These are phyloP conservation scores for Aspergillus fischeri DNA, from an alignment of 2,329 filamentous ascomycete genomes.

Conservation along the genomic window DNA sequence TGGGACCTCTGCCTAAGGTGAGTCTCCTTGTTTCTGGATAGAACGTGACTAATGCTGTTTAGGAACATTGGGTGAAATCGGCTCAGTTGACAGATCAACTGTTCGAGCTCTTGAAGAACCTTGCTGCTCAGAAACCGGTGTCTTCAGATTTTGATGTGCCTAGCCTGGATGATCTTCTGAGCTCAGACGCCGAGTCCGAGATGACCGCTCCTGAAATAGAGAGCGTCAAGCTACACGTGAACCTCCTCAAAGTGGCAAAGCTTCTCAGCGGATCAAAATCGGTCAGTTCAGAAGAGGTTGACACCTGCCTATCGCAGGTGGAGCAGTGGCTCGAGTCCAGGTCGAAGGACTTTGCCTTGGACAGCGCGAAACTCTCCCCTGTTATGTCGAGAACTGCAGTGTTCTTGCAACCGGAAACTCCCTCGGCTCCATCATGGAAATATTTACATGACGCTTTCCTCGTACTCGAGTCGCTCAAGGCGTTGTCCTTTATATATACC, in stretches of 20 bases:
- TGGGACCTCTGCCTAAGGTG: conserved; percentile 38
- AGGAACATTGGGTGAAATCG: conserved; percentile 36
- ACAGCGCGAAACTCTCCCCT: conserved; percentile 16
- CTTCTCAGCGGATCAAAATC: conserved; percentile 33
- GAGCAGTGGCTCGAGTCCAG: conserved; percentile 31
- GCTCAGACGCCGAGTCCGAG: conserved; percentile 24
- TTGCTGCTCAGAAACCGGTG: conserved; percentile 30
- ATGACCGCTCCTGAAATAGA: conserved; percentile 35
- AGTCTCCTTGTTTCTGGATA: conserved; percentile 4
- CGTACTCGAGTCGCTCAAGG: conserved; percentile 40
- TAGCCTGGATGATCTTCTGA: conserved; percentile 20
- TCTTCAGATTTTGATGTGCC: conserved; percentile 24
- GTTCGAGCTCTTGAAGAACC: conserved; percentile 30
- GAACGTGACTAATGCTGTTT: conserved; percentile 16
- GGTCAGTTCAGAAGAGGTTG: conserved; percentile 25
- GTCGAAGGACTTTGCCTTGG: conserved; percentile 17
- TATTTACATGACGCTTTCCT: conserved; percentile 38
- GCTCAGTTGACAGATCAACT: conserved; percentile 32
- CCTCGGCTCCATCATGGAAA: conserved; percentile 37
- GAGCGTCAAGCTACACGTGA: conserved; percentile 28
- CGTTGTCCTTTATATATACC: conserved; percentile 30
- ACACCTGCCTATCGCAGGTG: conserved; percentile 24
- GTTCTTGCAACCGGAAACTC: conserved; percentile 18
- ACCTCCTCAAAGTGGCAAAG: conserved; percentile 30
- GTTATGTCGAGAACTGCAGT: conserved; percentile 24